Evolutionary conservation across 2,329 filamentous ascomycete genomes (phyloP).

Genomic region (Phialemoniopsis sp.): DNA sequence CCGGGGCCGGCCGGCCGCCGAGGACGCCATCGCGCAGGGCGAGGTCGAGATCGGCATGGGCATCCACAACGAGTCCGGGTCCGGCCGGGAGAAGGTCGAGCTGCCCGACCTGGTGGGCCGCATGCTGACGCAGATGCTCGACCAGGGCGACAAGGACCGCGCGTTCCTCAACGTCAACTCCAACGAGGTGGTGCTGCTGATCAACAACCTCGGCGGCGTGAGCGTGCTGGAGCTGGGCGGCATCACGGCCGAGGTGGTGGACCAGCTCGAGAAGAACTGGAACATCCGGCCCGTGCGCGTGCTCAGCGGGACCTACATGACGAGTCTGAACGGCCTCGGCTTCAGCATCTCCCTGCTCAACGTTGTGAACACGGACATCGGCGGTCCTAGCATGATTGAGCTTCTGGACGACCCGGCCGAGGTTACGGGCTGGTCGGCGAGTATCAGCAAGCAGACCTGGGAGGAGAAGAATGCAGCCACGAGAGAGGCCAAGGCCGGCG

Average conservation of each 20-base stretch:
- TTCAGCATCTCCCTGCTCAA: constrained; percentile 72
- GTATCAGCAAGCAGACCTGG: constrained; percentile 61
- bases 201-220: constrained; percentile 80
- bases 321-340: constrained; percentile 70
- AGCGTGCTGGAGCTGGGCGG: constrained; percentile 69
- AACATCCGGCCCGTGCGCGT: constrained; percentile 61
- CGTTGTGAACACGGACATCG: constrained; percentile 53
- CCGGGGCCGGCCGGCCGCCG: constrained; percentile 49
- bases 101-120: constrained; percentile 52
- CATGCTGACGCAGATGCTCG: constrained; percentile 68
- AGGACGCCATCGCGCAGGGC: constrained; percentile 49
- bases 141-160: constrained; percentile 62
- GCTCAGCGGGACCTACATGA: constrained; percentile 71
- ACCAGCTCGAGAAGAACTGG: constrained; percentile 54
- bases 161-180: constrained; percentile 62
- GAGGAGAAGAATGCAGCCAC: constrained; percentile 47
- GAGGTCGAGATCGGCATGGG: constrained; percentile 71
- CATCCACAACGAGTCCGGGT: constrained; percentile 69
- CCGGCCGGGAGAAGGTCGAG: constrained; percentile 43
- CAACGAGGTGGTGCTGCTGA: constrained; percentile 62
- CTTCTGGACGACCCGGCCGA: constrained; percentile 67
- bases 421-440: constrained; percentile 66
- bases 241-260: constrained; percentile 64
- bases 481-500: constrained; percentile 30
- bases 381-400: constrained; percentile 60